Evolutionary conservation across 2,329 filamentous ascomycete genomes (phyloP).

Genomic region (Didymellaceae sp.): DNA sequence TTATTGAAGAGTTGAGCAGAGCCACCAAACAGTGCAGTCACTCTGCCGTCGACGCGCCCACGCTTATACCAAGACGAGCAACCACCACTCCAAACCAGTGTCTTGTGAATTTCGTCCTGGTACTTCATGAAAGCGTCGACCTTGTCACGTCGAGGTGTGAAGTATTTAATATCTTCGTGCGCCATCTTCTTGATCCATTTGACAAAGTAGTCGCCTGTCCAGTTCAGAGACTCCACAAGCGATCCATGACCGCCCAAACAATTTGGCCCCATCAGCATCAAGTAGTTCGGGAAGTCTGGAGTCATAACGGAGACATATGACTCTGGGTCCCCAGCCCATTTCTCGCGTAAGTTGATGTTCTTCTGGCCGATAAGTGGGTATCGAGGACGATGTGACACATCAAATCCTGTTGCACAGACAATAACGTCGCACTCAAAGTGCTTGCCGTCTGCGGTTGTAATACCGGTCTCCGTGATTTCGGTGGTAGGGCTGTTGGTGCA

Average conservation of each 20-base stretch:
- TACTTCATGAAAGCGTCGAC: constrained; percentile 27
- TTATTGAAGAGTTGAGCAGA: constrained; percentile 27
- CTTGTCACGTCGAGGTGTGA: constrained; percentile 21
- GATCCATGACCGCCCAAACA: constrained; percentile 29
- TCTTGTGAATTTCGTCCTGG: constrained; percentile 27
- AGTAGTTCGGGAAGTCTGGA: constrained; percentile 19
- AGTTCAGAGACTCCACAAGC: constrained; percentile 26
- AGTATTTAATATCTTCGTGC: constrained; percentile 27
- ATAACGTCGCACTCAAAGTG: constrained; percentile 50
- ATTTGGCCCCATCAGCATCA: constrained; percentile 33
- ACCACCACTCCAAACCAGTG: constrained; percentile 27
- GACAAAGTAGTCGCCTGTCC: constrained; percentile 30
- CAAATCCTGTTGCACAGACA: constrained; percentile 50
- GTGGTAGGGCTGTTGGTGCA: constrained; percentile 55
- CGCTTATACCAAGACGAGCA: constrained; percentile 29
- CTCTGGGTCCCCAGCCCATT: constrained; percentile 49
- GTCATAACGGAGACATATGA: constrained; percentile 48
- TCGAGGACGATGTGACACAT: constrained; percentile 50
- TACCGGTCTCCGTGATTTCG: constrained; percentile 53
- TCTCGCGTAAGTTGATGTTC: constrained; percentile 48
- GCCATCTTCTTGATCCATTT: constrained; percentile 34
- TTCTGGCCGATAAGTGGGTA: constrained; percentile 51
- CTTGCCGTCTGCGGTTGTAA: constrained; percentile 51
- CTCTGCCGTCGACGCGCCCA: constrained; percentile 23
- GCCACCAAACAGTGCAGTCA: constrained; percentile 28